These are phyloP conservation scores for Carex pumila DNA, from an alignment of 176 grass and related monocot species.

Conservation along the genomic window DNA sequence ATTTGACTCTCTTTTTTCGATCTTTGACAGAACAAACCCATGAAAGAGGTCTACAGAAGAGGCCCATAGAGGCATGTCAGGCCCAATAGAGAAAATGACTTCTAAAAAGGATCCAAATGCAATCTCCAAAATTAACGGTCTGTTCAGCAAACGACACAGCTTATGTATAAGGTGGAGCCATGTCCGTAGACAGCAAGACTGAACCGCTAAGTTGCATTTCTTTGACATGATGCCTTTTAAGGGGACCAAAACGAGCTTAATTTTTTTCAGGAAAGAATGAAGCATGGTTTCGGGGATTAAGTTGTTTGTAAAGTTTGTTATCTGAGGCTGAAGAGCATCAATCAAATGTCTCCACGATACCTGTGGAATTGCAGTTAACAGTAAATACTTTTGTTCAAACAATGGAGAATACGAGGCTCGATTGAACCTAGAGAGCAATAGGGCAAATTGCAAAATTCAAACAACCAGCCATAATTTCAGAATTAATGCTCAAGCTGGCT, in stretches of 20 bases:
- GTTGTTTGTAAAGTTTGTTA: slow-evolving; percentile 8
- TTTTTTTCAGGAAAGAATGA: slow-evolving; percentile 51
- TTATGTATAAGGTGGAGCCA: slow-evolving; percentile 80
- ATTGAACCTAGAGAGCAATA: neutral
- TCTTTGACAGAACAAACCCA: slow-evolving; percentile 47
- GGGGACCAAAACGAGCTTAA: slow-evolving; percentile 67
- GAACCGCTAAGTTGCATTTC: slow-evolving; percentile 47
- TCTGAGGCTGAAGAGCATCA: slow-evolving; percentile 48
- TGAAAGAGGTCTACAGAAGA: slow-evolving; percentile 66
- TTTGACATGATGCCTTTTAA: slow-evolving; percentile 55
- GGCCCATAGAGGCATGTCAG: slow-evolving; percentile 41
- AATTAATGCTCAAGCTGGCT: neutral
- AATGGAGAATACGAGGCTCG: neutral
- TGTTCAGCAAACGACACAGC: slow-evolving; percentile 49
- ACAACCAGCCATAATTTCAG: neutral
- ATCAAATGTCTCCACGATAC: slow-evolving; percentile 80
- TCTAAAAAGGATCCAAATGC: slow-evolving; percentile 61
- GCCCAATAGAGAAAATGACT: slow-evolving; percentile 47
- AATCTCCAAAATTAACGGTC: slow-evolving; percentile 40
- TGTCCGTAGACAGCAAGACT: slow-evolving; percentile 55
- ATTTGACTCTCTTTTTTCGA: slow-evolving; percentile 8
- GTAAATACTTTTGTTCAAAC: neutral
- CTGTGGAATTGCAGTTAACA: slow-evolving; percentile 33
- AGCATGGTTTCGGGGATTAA: slow-evolving; percentile 6
- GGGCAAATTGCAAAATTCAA: neutral